These are phyloP conservation scores for Ogataea trehaloabstinens DNA, from an alignment of 805 yeast genomes.

Conservation along the genomic window DNA sequence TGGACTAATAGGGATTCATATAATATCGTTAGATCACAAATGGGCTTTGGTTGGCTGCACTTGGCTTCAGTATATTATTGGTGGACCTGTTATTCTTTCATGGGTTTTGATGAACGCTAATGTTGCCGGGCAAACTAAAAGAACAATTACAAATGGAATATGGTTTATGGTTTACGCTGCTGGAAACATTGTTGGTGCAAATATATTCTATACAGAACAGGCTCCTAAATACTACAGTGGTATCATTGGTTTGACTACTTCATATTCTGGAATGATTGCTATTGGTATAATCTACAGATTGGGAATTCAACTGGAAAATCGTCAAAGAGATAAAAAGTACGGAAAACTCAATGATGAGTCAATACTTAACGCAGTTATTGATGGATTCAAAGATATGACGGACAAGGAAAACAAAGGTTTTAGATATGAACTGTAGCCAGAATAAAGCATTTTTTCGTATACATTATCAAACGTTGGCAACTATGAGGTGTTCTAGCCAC, in stretches of 20 bases:
- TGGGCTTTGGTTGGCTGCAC: constrained; percentile 16
- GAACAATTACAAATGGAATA: constrained; percentile 48
- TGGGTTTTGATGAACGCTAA: constrained; percentile 35
- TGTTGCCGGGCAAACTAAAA: constrained; percentile 61
- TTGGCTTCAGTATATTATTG: constrained; percentile 12
- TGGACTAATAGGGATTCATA: constrained; percentile 21
- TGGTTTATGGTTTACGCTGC: constrained; percentile 56
- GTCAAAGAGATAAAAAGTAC: constrained; percentile 39
- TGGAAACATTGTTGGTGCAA: constrained; percentile 61
- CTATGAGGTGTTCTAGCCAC: too few relatives aligned
- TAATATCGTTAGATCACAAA: constrained; percentile 16
- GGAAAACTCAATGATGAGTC: constrained; percentile 22
- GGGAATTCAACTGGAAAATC: constrained; percentile 40
- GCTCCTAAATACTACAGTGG: constrained; percentile 58
- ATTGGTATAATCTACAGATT: constrained; percentile 11
- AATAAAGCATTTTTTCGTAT: neutral
- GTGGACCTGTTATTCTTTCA: constrained; percentile 12
- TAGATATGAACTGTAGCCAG: constrained; percentile 40
- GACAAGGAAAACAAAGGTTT: constrained; percentile 57
- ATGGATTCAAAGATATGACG: constrained; percentile 56
- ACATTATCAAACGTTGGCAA: neutral
- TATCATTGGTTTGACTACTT: constrained; percentile 39
- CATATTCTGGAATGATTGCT: constrained; percentile 13
- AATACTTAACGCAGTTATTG: constrained; percentile 30
- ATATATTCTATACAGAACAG: constrained; percentile 48